Conservation (phyloP, 2,329 filamentous ascomycete genomes). For the Hypoxylon sp. region DNA sequence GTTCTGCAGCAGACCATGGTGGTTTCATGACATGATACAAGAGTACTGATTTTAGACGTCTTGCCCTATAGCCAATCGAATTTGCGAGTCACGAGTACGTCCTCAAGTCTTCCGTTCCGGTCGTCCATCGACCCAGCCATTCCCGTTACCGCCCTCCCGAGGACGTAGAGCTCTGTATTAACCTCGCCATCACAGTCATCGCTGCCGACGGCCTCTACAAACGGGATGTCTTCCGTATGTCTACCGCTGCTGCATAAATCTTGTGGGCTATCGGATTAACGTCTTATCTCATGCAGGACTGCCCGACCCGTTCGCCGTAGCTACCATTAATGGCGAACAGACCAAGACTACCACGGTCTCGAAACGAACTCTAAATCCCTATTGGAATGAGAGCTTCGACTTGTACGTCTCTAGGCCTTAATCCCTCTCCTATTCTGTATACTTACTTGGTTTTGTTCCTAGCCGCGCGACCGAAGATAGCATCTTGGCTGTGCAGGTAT, state of each 20-base stretch:
- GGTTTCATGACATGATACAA: conserved; percentile 14
- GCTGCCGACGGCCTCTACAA: conserved; percentile 98
- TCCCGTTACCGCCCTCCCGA: background rate
- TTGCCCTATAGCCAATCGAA: conserved; percentile 73
- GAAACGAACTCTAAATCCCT: conserved; percentile 98
- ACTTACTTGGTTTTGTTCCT: conserved; percentile 39
- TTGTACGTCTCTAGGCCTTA: conserved; percentile 69
- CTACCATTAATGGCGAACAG: conserved; percentile 96
- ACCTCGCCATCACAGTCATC: conserved; percentile 74
- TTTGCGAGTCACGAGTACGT: conserved; percentile 89
- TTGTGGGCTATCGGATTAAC: background rate
- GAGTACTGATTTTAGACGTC: conserved; percentile 44
- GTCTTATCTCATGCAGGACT: conserved; percentile 69
- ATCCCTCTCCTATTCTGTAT: conserved; percentile 17
- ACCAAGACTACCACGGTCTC: conserved; percentile 97
- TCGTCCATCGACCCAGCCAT: conserved; percentile 3
- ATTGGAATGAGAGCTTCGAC: conserved; percentile 99
- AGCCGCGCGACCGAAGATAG: conserved; percentile 94
- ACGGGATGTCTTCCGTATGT: conserved; percentile 97
- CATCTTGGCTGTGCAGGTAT: conserved; percentile 96
- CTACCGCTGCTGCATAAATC: conserved; percentile 7
- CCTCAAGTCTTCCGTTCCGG: conserved; percentile 1
- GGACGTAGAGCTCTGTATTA: conserved; percentile 45
- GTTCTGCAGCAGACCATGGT: background rate
- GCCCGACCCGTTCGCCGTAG: conserved; percentile 96